Conservation (phyloP, 768 basidiomycete genomes). For the Exidia glandulosa region DNA sequence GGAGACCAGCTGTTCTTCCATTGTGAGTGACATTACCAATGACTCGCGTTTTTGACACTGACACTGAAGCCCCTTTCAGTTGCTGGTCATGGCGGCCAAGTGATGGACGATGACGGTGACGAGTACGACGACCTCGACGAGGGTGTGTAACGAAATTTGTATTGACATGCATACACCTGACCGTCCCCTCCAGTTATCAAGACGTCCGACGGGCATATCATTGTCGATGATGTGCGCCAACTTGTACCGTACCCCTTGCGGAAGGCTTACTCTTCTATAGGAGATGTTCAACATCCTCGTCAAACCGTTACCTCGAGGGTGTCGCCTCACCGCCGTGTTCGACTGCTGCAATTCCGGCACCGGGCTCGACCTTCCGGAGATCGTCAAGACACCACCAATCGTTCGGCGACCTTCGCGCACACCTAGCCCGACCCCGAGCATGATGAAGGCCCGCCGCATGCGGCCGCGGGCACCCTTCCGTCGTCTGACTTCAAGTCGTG, state of each 20-base stretch:
- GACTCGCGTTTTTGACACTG: neutral
- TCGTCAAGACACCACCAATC: neutral
- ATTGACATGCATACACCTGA: no score
- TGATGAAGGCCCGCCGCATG: neutral
- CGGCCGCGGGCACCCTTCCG: neutral
- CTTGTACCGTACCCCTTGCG: neutral
- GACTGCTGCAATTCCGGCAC: slow-evolving; percentile 3
- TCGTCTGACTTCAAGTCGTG: neutral
- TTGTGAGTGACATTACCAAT: neutral
- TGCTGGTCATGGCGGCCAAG: slow-evolving; percentile 4
- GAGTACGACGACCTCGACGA: slow-evolving; percentile 3
- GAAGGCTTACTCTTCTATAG: neutral
- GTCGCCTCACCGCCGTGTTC: slow-evolving; percentile 3
- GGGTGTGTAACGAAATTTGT: neutral
- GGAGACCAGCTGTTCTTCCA: slow-evolving; percentile 1
- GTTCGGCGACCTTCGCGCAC: neutral
- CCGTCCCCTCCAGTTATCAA: neutral
- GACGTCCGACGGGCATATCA: slow-evolving; percentile 1
- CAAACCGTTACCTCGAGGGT: slow-evolving; percentile 2
- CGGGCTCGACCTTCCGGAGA: neutral
- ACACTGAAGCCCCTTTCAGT: neutral
- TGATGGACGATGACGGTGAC: slow-evolving; percentile 4
- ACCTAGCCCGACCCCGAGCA: neutral
- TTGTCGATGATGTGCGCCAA: slow-evolving; percentile 4
- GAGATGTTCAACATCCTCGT: slow-evolving; percentile 4